Conservation (phyloP, 495 filamentous ascomycete species). For the Diplogelasinospora grovesii region DNA sequence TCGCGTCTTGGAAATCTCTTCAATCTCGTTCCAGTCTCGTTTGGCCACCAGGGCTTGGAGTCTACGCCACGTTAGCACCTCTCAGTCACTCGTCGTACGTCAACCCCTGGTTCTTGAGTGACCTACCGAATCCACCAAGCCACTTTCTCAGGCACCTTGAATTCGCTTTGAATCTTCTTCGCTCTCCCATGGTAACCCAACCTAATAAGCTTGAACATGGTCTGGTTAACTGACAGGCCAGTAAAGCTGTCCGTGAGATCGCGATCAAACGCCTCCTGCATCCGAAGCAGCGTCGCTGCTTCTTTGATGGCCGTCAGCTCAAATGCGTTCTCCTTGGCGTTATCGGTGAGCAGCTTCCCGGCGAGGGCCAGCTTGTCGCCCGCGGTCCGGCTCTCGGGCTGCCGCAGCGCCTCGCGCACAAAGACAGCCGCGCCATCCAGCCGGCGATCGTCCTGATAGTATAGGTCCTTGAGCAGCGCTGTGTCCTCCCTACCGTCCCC, state of each 20-base stretch:
- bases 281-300: conserved; percentile 65
- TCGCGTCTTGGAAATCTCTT: conserved; percentile 64
- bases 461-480: conserved; percentile 87
- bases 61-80: conserved; percentile 28
- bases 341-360: conserved; percentile 70
- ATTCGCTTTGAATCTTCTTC: conserved; percentile 80
- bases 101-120: neutral
- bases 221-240: conserved; percentile 83
- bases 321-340: conserved; percentile 66
- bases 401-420: conserved; percentile 67
- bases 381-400: conserved; percentile 52
- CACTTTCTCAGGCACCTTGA: conserved; percentile 84
- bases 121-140: conserved; percentile 73
- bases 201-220: conserved; percentile 73
- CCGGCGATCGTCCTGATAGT: conserved; percentile 94
- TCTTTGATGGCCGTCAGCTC: conserved; percentile 74
- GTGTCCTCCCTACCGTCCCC: conserved; percentile 51
- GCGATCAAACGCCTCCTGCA: conserved; percentile 78
- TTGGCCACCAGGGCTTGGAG: conserved; percentile 82
- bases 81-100: too few relatives aligned
- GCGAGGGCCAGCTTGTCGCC: conserved; percentile 81
- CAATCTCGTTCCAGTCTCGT: conserved; percentile 85
- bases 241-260: conserved; percentile 70
- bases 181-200: conserved; percentile 72
- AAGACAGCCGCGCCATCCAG: conserved; percentile 85